Conservation (phyloP, 2,329 filamentous ascomycete genomes). For the Paraconiothyrium sp. region DNA sequence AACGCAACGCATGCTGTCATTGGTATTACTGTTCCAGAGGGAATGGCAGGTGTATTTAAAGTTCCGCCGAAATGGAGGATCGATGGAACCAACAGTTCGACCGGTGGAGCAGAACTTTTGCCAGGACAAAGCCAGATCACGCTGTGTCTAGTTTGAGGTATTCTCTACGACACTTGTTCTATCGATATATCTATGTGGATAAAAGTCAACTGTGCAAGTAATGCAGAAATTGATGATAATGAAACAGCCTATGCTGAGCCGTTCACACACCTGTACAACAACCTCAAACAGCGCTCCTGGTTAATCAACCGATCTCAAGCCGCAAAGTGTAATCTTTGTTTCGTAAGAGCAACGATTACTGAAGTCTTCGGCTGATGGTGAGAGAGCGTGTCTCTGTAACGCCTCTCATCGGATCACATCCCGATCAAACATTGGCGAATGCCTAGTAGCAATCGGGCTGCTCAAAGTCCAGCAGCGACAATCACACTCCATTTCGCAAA, state of each 20-base stretch:
- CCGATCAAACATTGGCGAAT: constrained; percentile 14
- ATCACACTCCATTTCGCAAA: constrained; percentile 7
- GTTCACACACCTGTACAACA: too few species aligned
- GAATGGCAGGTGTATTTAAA: background rate
- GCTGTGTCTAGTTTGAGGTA: background rate
- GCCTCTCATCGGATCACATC: background rate
- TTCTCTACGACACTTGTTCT: too few species aligned
- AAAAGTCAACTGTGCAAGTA: too few species aligned
- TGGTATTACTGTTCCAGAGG: constrained; percentile 1
- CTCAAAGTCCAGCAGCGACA: constrained; percentile 10
- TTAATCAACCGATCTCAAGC: too few species aligned
- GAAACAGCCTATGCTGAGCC: too few species aligned
- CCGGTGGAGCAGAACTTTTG: background rate
- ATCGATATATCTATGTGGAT: too few species aligned
- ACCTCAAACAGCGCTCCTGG: too few species aligned
- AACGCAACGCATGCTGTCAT: constrained; percentile 1
- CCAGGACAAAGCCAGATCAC: background rate
- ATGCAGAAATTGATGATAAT: too few species aligned
- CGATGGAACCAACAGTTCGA: background rate
- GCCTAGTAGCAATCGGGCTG: constrained; percentile 10
- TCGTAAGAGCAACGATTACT: background rate
- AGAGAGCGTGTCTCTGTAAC: background rate
- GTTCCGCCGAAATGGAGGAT: constrained; percentile 5
- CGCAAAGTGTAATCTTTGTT: background rate
- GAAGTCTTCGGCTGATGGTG: background rate